Percentiles rank a stretch among this genome's conserved stretches.
These are phyloP conservation scores for Suillus occidentalis DNA, from an alignment of 768 basidiomycete species.

Conservation along the genomic window DNA sequence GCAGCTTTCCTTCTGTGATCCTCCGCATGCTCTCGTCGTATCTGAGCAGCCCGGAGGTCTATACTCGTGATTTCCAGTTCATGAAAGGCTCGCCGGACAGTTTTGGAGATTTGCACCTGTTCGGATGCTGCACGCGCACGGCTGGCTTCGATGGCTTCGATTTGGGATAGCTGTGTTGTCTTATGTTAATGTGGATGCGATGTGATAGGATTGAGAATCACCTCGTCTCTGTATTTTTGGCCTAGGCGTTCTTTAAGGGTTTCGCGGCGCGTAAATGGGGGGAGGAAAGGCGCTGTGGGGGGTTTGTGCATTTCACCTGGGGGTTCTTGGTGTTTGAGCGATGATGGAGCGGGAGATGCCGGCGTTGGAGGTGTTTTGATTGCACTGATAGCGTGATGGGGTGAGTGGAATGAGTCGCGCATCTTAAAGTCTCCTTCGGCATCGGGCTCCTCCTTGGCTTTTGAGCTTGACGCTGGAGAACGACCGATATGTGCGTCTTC, in stretches of 20 bases:
- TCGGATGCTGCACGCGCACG: slow-evolving; percentile 41
- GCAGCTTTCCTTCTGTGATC: slow-evolving; percentile 62
- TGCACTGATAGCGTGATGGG: neutral
- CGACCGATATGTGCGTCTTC: neutral
- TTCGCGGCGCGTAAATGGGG: slow-evolving; percentile 28
- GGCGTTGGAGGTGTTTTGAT: slow-evolving; percentile 5
- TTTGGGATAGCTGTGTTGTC: slow-evolving; percentile 16
- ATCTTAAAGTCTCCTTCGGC: slow-evolving; percentile 20
- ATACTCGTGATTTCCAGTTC: slow-evolving; percentile 61
- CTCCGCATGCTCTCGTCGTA: slow-evolving; percentile 57
- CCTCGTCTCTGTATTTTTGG: slow-evolving; percentile 24
- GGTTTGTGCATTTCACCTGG: neutral
- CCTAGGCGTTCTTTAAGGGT: neutral
- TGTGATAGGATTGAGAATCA: neutral
- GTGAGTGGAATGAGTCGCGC: slow-evolving; percentile 10
- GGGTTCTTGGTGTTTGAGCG: neutral
- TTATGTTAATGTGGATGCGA: neutral
- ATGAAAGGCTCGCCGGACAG: slow-evolving; percentile 50
- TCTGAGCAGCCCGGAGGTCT: slow-evolving; percentile 60
- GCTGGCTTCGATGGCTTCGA: slow-evolving; percentile 38
- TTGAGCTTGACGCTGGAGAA: slow-evolving; percentile 2
- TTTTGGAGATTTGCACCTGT: slow-evolving; percentile 39
- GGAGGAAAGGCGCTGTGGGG: slow-evolving; percentile 30
- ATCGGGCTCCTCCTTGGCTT: slow-evolving; percentile 19
- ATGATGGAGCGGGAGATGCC: slow-evolving; percentile 15